Conservation (phyloP, 257 asterid species). For the Cruciata laevipes region DNA sequence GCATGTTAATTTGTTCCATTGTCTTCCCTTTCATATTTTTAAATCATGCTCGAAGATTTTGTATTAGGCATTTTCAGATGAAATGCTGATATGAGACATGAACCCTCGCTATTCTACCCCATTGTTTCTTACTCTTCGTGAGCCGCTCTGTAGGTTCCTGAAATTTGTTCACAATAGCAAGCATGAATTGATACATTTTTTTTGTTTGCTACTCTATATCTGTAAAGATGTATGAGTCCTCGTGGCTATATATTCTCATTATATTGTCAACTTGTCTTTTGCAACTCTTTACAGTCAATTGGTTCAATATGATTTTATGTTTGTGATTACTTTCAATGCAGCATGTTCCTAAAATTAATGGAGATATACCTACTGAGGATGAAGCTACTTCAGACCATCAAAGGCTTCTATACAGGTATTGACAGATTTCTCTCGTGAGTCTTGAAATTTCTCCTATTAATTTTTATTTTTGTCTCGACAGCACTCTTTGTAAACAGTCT, state of each 20-base stretch:
- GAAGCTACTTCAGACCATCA: slow-evolving; percentile 96
- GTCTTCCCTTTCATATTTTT: neutral
- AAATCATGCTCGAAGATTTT: neutral
- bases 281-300: neutral
- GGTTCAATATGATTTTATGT: slow-evolving; percentile 3
- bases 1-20: neutral
- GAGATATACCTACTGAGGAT: slow-evolving; percentile 88
- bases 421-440: slow-evolving; percentile 19
- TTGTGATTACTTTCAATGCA: slow-evolving; percentile 37
- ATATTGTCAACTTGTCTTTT: neutral
- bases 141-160: neutral
- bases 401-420: slow-evolving; percentile 87
- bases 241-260: neutral
- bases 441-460: slow-evolving; percentile 6
- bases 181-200: neutral
- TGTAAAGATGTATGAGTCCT: neutral
- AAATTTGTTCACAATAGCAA: neutral
- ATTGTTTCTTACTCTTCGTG: neutral
- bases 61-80: neutral
- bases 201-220: neutral
- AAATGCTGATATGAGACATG: neutral
- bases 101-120: neutral
- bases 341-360: slow-evolving; percentile 91
- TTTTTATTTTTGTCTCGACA: neutral
- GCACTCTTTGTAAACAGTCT: neutral